A percentile compares a stretch with the other conserved stretches of the same genome.
Evolutionary conservation across 75 land plant species (phyloP).

Genomic region (Cupressus sempervirens): DNA sequence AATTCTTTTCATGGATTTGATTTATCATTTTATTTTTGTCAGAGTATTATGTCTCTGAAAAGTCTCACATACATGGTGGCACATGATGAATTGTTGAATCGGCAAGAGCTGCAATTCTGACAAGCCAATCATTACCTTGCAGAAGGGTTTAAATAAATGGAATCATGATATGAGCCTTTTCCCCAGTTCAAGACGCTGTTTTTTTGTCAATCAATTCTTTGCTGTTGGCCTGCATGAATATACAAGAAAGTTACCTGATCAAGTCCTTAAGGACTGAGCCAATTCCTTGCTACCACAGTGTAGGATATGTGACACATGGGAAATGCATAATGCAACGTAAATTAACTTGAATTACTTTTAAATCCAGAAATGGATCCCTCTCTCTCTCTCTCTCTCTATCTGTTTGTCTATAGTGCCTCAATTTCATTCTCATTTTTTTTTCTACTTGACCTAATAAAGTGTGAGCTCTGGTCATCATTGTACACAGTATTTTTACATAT

Average conservation of each 20-base stretch:
- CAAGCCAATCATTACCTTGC: not conserved
- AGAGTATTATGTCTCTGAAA: not conserved
- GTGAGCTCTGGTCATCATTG: not conserved
- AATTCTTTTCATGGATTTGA: not conserved
- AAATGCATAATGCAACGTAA: not conserved
- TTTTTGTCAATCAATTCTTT: not conserved
- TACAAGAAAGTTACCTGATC: not conserved
- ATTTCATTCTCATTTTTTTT: not conserved
- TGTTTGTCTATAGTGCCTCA: not conserved
- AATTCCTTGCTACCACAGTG: not conserved
- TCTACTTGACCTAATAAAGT: not conserved
- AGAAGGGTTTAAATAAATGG: not conserved
- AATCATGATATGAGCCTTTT: not conserved
- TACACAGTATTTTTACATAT: not conserved
- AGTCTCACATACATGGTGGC: not conserved
- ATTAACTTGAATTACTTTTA: not conserved
- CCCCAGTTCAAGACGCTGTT: not conserved
- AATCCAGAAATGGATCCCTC: not conserved
- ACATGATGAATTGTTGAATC: not conserved
- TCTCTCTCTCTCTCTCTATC: too few species aligned
- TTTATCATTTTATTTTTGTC: not conserved
- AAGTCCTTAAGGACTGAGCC: not conserved
- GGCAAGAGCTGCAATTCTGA: not conserved
- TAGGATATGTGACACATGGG: not conserved
- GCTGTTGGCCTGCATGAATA: not conserved